phyloP scores from a whole-genome alignment of 306 rosid genomes.

The Carpinus fangiana region DNA sequence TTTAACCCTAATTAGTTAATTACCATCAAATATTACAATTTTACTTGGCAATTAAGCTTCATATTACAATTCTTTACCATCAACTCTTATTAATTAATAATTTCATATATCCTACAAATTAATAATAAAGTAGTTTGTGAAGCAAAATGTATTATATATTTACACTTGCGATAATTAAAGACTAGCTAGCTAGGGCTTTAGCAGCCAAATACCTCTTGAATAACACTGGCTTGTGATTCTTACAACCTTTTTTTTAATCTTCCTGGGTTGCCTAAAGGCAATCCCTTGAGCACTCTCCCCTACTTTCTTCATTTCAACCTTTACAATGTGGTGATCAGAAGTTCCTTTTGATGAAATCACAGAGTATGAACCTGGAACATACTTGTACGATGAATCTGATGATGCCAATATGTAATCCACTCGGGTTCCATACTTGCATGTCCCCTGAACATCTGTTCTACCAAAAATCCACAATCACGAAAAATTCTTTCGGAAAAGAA shows the following conservation, averaged over 20 bases:
- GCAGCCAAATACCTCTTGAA: conserved; percentile 40
- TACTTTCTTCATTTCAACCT: conserved; percentile 56
- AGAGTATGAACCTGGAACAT: conserved; percentile 74
- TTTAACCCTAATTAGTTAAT: too few species aligned
- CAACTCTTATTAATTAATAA: too few species aligned
- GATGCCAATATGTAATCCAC: conserved; percentile 77
- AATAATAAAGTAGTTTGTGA: too few species aligned
- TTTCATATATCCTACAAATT: too few species aligned
- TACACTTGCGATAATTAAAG: too few species aligned
- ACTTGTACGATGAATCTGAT: conserved; percentile 52
- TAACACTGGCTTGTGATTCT: conserved; percentile 52
- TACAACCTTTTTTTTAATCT: conserved; percentile 45
- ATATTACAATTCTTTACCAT: too few species aligned
- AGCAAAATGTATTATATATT: too few species aligned
- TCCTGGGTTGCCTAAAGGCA: conserved; percentile 46
- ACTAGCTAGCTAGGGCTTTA: conserved; percentile 3
- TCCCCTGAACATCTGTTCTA: conserved; percentile 80
- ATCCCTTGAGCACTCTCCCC: conserved; percentile 34
- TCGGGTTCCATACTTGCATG: conserved; percentile 88
- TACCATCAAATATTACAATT: too few species aligned
- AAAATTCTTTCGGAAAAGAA: neutral
- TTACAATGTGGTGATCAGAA: conserved; percentile 84
- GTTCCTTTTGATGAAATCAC: conserved; percentile 85
- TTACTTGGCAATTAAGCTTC: too few species aligned
- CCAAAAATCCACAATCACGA: conserved; percentile 8